phyloP scores from a whole-genome alignment of 352 stramenopile genomes.

The Bremia lactucae region DNA sequence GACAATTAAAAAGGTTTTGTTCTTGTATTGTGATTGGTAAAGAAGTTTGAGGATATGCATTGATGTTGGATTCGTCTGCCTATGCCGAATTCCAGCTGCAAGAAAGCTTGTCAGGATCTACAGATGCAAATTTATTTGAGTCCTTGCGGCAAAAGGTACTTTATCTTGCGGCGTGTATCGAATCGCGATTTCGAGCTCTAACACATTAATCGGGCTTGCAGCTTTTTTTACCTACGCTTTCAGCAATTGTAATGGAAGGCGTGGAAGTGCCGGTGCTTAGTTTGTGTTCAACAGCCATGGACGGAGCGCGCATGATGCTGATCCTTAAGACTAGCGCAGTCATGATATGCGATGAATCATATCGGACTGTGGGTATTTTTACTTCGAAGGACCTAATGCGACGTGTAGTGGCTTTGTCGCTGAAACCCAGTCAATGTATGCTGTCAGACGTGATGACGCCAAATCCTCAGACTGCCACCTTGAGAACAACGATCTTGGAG shows the following conservation, averaged over 20 bases:
- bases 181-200: no score
- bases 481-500: constrained; percentile 92
- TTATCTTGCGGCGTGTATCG: neutral
- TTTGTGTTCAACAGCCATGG: constrained; percentile 39
- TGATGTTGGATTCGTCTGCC: no score
- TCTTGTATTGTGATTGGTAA: neutral
- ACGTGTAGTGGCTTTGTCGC: constrained; percentile 85
- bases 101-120: constrained; percentile 34
- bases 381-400: constrained; percentile 97
- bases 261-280: constrained; percentile 48
- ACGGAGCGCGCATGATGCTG: constrained; percentile 73
- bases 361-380: constrained; percentile 91
- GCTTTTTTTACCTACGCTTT: constrained; percentile 80
- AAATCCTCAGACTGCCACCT: constrained; percentile 87
- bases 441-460: constrained; percentile 91
- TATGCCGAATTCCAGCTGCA: constrained; percentile 27
- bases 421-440: constrained; percentile 69
- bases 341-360: constrained; percentile 85
- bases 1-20: constrained; percentile 62
- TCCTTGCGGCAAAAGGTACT: constrained; percentile 70
- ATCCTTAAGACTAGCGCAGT: constrained; percentile 63
- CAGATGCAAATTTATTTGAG: constrained; percentile 66
- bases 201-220: no score
- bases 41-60: no score
- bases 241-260: constrained; percentile 54